Evolutionary conservation across 2,329 filamentous ascomycete genomes (phyloP).

Genomic region (Xylariaceae sp.): DNA sequence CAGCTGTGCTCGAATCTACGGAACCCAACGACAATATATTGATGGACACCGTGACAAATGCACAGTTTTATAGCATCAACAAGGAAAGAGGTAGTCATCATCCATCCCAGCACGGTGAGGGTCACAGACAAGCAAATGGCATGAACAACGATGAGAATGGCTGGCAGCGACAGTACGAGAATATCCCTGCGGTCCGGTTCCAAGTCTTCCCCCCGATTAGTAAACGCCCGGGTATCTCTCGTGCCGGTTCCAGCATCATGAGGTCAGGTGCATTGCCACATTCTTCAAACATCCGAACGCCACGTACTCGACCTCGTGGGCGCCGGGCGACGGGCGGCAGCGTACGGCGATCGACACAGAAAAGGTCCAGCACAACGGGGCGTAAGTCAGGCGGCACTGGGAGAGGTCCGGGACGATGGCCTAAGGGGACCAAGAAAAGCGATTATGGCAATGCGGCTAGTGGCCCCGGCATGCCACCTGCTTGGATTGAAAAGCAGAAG

Average conservation of each 20-base stretch:
- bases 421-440: slow-evolving; percentile 64
- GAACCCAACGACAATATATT: slow-evolving; percentile 36
- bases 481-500: slow-evolving; percentile 42
- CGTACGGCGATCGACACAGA: slow-evolving; percentile 36
- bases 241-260: slow-evolving; percentile 41
- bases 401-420: slow-evolving; percentile 61
- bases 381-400: slow-evolving; percentile 60
- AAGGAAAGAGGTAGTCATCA: slow-evolving; percentile 24
- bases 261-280: slow-evolving; percentile 27
- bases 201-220: slow-evolving; percentile 70
- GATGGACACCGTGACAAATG: slow-evolving; percentile 16
- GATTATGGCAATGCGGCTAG: slow-evolving; percentile 65
- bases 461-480: slow-evolving; percentile 59
- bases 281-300: slow-evolving; percentile 31
- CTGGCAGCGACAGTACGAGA: slow-evolving; percentile 48
- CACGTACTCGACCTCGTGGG: slow-evolving; percentile 36
- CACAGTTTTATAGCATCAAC: slow-evolving; percentile 29
- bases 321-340: slow-evolving; percentile 36
- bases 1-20: slow-evolving; percentile 38
- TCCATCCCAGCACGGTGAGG: slow-evolving; percentile 20
- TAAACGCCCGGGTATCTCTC: slow-evolving; percentile 46
- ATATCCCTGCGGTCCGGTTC: slow-evolving; percentile 67
- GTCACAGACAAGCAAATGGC: slow-evolving; percentile 13
- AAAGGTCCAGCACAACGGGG: slow-evolving; percentile 41
- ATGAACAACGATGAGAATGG: slow-evolving; percentile 32